Base-by-base conservation (phyloP, 1,284 basidiomycete species). In the Sanghuangporus weigelae region DNA sequence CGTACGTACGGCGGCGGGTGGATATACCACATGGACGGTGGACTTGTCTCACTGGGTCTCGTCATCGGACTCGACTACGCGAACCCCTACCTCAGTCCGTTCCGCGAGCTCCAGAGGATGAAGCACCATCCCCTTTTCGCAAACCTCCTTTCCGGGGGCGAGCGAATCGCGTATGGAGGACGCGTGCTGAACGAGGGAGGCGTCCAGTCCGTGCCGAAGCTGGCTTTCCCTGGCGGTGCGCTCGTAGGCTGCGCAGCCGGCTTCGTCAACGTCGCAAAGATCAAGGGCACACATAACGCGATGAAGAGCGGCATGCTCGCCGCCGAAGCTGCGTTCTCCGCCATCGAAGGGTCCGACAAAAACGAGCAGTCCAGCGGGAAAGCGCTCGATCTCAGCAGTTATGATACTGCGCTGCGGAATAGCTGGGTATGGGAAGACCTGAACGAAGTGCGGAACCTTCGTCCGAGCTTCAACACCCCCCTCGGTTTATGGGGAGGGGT, bases 211-310 rank as follows among this genome's bases (percentile, higher is more conserved):
- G 85, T 99, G 26, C 97, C 96, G 2, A 89, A 89, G 73, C 82
- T 98, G 48, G 79, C 94, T 72, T 99, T 99, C 82, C 95, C 96
- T 0, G 96, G 97, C 14, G 96, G 97, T 38, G 96, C 95, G 0
- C 78, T 99, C 53, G 87, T 99, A 57, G 96, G 96, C 0, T 98
- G 96, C 77, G 91, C 95, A 0, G 96, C 96, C 0, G 97, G 95
- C 23, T 96, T 99, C 76, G 84, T 99, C 64, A 99, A 99, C 77
- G 86, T 98, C 14, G 92, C 96, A 46, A 99, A 98, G 79, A 99
- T 99, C 78, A 99, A 99, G 76, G 96, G 96, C n/a, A 97, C 96
- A 0, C 97, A 99, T 75, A 98, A 96, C 66, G 96, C 96, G n/a
- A 98, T 99, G 96, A 97, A 98, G 81, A 93, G 90, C 51, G 96